phyloP scores from a whole-genome alignment of 495 filamentous ascomycete genomes.

The Cercophora samala region DNA sequence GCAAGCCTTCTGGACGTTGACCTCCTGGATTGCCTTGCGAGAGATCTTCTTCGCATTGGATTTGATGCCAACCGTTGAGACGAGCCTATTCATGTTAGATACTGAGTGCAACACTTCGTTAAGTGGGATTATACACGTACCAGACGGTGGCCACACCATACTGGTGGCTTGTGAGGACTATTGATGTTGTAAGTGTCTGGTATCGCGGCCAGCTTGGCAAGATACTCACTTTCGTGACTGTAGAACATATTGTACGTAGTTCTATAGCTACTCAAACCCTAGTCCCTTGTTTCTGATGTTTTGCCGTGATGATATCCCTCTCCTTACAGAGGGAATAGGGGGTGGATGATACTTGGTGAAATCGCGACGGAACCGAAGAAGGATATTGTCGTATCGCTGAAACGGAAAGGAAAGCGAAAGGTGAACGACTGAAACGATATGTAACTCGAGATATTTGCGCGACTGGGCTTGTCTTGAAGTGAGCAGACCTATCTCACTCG shows the following conservation, averaged over 20 bases:
- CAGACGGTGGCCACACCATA: constrained; percentile 94
- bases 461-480: background rate
- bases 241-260: constrained; percentile 67
- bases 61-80: constrained; percentile 80
- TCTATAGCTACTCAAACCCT: background rate
- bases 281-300: background rate
- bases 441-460: background rate
- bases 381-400: background rate
- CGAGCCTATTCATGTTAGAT: constrained; percentile 58
- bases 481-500: background rate
- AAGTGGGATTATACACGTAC: constrained; percentile 46
- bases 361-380: background rate
- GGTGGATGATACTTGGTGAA: background rate
- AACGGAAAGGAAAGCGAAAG: background rate
- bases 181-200: background rate
- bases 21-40: constrained; percentile 82
- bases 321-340: too few species aligned
- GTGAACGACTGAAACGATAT: background rate
- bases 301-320: background rate
- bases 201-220: background rate
- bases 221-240: constrained; percentile 75
- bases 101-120: background rate
- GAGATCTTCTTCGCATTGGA: constrained; percentile 65
- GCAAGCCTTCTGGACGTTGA: constrained; percentile 83
- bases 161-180: constrained; percentile 82